These are phyloP conservation scores for Starmerella etchellsii DNA, from an alignment of 805 yeast species.

Conservation along the genomic window DNA sequence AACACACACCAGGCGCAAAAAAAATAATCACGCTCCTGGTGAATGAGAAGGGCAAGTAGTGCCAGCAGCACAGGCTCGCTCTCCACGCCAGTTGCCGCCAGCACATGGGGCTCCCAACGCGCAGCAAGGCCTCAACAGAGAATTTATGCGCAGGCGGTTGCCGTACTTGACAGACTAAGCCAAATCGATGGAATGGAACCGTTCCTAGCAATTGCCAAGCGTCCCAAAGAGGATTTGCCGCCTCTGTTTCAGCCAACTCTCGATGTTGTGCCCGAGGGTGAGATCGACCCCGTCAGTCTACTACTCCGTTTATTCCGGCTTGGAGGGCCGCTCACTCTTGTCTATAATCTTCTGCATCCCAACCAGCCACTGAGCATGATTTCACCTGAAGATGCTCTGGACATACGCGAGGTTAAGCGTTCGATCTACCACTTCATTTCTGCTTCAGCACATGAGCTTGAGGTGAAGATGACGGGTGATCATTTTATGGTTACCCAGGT, in stretches of 20 bases:
- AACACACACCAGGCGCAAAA: no score
- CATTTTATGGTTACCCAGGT: constrained; percentile 84
- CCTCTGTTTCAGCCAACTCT: constrained; percentile 26
- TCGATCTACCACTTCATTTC: constrained; percentile 79
- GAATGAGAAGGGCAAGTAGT: constrained; percentile 12
- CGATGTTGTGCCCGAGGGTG: constrained; percentile 46
- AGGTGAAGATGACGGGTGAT: constrained; percentile 52
- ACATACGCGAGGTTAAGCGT: constrained; percentile 71
- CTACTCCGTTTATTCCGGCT: constrained; percentile 78
- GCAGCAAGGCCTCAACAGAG: constrained; percentile 42
- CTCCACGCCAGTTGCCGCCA: constrained; percentile 19
- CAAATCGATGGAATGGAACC: constrained; percentile 56
- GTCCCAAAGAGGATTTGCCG: constrained; percentile 18
- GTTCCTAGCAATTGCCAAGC: constrained; percentile 43
- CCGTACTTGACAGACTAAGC: constrained; percentile 42
- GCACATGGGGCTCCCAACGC: constrained; percentile 18
- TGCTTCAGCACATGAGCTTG: constrained; percentile 60
- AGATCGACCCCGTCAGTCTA: constrained; percentile 85
- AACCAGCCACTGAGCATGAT: constrained; percentile 33
- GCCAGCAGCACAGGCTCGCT: constrained; percentile 13
- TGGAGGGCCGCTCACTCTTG: constrained; percentile 80
- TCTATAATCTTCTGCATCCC: constrained; percentile 50
- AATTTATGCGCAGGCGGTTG: constrained; percentile 51
- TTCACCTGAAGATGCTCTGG: constrained; percentile 60
- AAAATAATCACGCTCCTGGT: no score